These are phyloP conservation scores for Phytophthora cactorum DNA, from an alignment of 352 stramenopile species.

Conservation along the genomic window DNA sequence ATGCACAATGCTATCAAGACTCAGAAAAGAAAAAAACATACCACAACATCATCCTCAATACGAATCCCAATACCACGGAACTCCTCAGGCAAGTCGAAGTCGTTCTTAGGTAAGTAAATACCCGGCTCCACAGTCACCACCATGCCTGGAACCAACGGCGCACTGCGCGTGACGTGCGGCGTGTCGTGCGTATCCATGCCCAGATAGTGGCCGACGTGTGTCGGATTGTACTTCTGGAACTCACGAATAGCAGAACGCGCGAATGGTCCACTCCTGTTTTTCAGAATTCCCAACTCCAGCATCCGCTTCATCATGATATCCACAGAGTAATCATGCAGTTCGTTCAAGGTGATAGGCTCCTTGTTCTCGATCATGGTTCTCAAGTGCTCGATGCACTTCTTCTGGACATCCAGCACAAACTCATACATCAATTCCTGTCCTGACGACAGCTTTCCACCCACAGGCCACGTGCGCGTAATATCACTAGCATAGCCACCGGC, in stretches of 20 bases:
- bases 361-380: conserved; percentile 48
- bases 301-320: conserved; percentile 74
- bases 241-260: conserved; percentile 51
- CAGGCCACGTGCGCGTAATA: conserved; percentile 84
- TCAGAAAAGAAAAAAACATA: conserved; percentile 35
- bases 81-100: conserved; percentile 65
- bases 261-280: conserved; percentile 25
- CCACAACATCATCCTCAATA: conserved; percentile 88
- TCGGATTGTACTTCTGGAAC: conserved; percentile 87
- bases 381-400: conserved; percentile 71
- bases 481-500: conserved; percentile 81
- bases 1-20: not conserved
- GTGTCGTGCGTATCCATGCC: conserved; percentile 89
- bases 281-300: conserved; percentile 69
- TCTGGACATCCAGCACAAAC: conserved; percentile 81
- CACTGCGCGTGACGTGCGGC: conserved; percentile 65
- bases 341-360: conserved; percentile 67
- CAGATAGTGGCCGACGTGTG: conserved; percentile 86
- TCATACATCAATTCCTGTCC: conserved; percentile 75
- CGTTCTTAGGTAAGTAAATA: conserved; percentile 83
- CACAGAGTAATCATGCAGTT: conserved; percentile 79
- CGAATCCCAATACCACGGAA: conserved; percentile 87
- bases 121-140: conserved; percentile 85
- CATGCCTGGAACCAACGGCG: conserved; percentile 72
- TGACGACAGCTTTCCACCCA: conserved; percentile 48